phyloP scores from a whole-genome alignment of 371 early-diverging fungal genomes.

The Blakeslea trispora region DNA sequence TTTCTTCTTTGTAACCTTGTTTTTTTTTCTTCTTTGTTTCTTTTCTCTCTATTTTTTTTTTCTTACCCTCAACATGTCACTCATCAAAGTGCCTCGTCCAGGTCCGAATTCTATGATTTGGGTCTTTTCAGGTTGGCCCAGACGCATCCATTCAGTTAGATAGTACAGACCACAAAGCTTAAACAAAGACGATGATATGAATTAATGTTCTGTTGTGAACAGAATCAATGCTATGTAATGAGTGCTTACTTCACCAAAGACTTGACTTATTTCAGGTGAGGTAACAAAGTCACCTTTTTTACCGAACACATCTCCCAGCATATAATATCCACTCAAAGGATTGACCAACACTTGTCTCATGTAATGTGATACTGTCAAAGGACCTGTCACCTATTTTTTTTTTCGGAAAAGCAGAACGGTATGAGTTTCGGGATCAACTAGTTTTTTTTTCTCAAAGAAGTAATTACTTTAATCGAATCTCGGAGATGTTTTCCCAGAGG shows the following conservation, averaged over 20 bases:
- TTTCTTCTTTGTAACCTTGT: background rate
- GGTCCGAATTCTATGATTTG: conserved; percentile 93
- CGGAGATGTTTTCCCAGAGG: conserved; percentile 64
- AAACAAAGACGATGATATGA: no score
- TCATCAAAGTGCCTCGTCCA: conserved; percentile 93
- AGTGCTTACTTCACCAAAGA: conserved; percentile 94
- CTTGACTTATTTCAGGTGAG: conserved; percentile 95
- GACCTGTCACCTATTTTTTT: conserved; percentile 67
- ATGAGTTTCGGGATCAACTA: background rate
- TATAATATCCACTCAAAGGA: conserved; percentile 93
- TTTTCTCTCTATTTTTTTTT: background rate
- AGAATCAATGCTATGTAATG: background rate
- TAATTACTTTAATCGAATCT: conserved; percentile 62
- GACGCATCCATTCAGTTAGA: conserved; percentile 70
- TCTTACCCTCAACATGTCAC: conserved; percentile 84
- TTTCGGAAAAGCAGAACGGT: background rate
- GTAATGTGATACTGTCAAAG: conserved; percentile 85
- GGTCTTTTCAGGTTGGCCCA: conserved; percentile 60
- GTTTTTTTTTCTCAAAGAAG: background rate
- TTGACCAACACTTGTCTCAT: conserved; percentile 90
- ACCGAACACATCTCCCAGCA: conserved; percentile 91
- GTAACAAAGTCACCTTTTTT: conserved; percentile 93
- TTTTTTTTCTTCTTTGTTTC: no score
- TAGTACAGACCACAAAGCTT: conserved; percentile 82
- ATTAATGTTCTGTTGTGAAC: background rate